Evolutionary conservation across 2,329 filamentous ascomycete species (phyloP).

Genomic region (Aspergillus arachidicola): DNA sequence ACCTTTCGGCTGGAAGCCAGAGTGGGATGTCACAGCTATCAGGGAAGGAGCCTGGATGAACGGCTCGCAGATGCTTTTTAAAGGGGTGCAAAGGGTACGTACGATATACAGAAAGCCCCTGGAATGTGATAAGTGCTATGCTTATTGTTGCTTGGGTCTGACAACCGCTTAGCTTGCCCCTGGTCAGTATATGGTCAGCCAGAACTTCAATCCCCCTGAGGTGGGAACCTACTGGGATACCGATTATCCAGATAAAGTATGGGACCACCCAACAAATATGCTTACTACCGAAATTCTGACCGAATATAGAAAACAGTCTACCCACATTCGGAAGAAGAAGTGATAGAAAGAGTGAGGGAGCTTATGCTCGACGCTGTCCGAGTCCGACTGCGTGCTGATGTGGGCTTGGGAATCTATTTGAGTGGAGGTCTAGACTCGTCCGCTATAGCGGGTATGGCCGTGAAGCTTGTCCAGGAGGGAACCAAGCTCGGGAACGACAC

Average conservation of each 20-base stretch:
- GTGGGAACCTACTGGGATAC: constrained; percentile 57
- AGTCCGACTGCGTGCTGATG: constrained; percentile 59
- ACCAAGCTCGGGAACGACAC: constrained; percentile 49
- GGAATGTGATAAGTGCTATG: too few species aligned
- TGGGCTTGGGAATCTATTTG: constrained; percentile 60
- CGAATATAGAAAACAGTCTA: constrained; percentile 39
- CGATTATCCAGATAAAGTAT: constrained; percentile 56
- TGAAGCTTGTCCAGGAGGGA: constrained; percentile 53
- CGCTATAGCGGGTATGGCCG: constrained; percentile 58
- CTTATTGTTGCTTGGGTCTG: background rate
- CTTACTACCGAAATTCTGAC: background rate
- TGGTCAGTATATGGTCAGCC: constrained; percentile 48
- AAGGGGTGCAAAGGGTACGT: constrained; percentile 48
- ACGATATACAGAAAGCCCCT: background rate
- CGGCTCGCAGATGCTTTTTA: constrained; percentile 54
- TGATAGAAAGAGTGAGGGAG: constrained; percentile 54
- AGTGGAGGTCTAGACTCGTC: constrained; percentile 63
- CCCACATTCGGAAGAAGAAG: constrained; percentile 51
- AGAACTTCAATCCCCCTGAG: constrained; percentile 41
- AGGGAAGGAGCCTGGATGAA: constrained; percentile 47
- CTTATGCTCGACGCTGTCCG: constrained; percentile 55
- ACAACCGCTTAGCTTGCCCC: constrained; percentile 41
- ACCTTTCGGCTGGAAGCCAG: constrained; percentile 53
- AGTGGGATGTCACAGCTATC: constrained; percentile 56
- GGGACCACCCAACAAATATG: background rate